Conservation (phyloP, 2,329 filamentous ascomycete genomes). For the Pezicula rhizophila region DNA sequence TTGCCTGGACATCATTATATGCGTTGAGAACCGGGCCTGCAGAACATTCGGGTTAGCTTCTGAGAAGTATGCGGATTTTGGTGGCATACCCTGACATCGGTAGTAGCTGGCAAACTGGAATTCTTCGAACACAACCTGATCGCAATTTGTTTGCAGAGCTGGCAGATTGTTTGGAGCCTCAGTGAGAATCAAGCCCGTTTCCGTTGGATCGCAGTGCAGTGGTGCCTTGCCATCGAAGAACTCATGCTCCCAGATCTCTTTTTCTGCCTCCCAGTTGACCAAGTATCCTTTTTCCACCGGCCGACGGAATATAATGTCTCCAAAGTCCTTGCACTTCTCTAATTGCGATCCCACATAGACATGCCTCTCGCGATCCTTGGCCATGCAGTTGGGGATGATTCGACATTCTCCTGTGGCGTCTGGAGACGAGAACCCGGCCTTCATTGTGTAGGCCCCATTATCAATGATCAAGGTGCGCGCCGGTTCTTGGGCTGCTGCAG, state of each 20-base stretch:
- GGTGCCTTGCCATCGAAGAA: conserved; percentile 68
- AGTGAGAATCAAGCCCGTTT: conserved; percentile 78
- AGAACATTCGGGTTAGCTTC: conserved; percentile 3
- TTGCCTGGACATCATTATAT: conserved; percentile 68
- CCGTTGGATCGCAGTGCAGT: conserved; percentile 65
- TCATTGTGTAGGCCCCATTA: conserved; percentile 87
- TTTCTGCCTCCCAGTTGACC: conserved; percentile 94
- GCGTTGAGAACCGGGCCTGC: conserved; percentile 70
- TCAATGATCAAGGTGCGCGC: conserved; percentile 77
- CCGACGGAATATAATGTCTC: conserved; percentile 78
- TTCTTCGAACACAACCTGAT: conserved; percentile 96
- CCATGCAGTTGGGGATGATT: conserved; percentile 82
- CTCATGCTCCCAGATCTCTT: conserved; percentile 89
- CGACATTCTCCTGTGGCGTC: conserved; percentile 43
- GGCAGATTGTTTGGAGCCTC: conserved; percentile 82
- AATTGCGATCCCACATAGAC: conserved; percentile 77
- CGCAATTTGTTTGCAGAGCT: conserved; percentile 78
- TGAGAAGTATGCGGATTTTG: background rate
- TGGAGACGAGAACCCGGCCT: conserved; percentile 65
- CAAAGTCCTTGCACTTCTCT: conserved; percentile 76
- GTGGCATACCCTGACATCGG: conserved; percentile 57
- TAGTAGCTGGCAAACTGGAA: conserved; percentile 88
- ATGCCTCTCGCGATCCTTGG: conserved; percentile 71
- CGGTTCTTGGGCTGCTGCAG: conserved; percentile 32
- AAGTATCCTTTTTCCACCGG: conserved; percentile 93